Evolutionary conservation across 164 flowering plant species (phyloP), one percentile per base, ranked within the genome.

Genomic region (Vitis rotundifolia): DNA sequence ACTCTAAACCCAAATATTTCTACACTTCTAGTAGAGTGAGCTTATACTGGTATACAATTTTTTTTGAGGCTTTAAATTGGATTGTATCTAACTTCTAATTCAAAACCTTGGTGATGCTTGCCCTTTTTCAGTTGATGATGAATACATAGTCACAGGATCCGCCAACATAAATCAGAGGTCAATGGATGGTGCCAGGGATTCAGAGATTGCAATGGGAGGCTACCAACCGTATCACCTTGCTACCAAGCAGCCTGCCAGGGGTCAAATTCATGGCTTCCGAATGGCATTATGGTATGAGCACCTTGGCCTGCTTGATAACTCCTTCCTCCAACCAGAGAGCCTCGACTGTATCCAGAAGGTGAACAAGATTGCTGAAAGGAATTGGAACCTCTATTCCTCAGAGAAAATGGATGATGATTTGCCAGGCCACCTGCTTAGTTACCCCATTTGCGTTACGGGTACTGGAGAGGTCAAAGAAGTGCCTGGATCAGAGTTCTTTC

Each of bases 201-300:
- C 97, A 3, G 97, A 92, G 72, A 92, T 92, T 28, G 95, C 95
- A 5, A 89, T 90, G 92, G 97, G 96, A 18, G 92, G 83, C 18
- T 90, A 77, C 78, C 97, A 92, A 67, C 95, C 94, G 2, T 62
- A 78, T 66, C 91, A 92, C 52, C 66, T 92, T 5, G 78, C 74
- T 49, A 63, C 62, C 11, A 63, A 79, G 49, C 84, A 80, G 57
- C 86, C 84, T 19, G 87, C 88, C 15, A 81, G 80, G 75, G 97
- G 96, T 0, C 88, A 89, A 57, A 77, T 92, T 47, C 86, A 89
- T 70, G 92, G 97, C 16, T 86, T 90, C 70, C 73, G 97, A 16
- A 87, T 89, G 93, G 83, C 94, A 18, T 75, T 92, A 57, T 91
- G 97, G 96, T 88, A 86, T 37, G 97, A 92, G 73, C 97, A 92